These are phyloP conservation scores for Scytalidium sp. DNA, from an alignment of 2,329 filamentous ascomycete species.

Conservation along the genomic window DNA sequence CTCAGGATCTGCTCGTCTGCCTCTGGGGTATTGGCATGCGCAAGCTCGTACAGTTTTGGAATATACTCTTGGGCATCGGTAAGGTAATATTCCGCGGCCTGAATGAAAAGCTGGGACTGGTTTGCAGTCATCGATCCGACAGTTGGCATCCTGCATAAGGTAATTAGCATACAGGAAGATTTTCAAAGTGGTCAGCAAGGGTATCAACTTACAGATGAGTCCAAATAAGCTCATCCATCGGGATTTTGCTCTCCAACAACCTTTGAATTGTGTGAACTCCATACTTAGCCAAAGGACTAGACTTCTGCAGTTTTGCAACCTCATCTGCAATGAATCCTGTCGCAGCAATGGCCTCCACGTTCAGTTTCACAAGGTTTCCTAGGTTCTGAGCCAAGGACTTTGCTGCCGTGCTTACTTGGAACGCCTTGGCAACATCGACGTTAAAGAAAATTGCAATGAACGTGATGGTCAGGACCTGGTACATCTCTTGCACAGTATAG, in stretches of 20 bases:
- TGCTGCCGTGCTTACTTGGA: conserved; percentile 57
- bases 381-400: conserved; percentile 56
- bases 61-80: conserved; percentile 54
- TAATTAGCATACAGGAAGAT: neutral
- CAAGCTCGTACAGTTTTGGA: conserved; percentile 57
- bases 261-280: conserved; percentile 64
- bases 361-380: conserved; percentile 58
- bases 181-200: neutral
- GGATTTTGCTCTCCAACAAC: conserved; percentile 61
- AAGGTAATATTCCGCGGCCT: conserved; percentile 72
- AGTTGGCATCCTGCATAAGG: conserved; percentile 42
- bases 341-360: conserved; percentile 55
- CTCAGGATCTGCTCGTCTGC: conserved; percentile 63
- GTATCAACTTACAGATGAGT: conserved; percentile 20
- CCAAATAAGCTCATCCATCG: conserved; percentile 59
- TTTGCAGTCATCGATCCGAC: conserved; percentile 66
- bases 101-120: conserved; percentile 69
- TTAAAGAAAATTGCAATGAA: conserved; percentile 62
- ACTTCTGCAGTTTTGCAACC: conserved; percentile 39
- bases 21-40: conserved; percentile 51
- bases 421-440: conserved; percentile 65
- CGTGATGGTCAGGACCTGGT: conserved; percentile 60
- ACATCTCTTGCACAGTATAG: conserved; percentile 54
- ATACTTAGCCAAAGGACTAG: conserved; percentile 57
- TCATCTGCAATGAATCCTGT: conserved; percentile 54